Evolutionary conservation across 116 monocot genomes (phyloP).

Genomic region (Phalaenopsis hybrid): DNA sequence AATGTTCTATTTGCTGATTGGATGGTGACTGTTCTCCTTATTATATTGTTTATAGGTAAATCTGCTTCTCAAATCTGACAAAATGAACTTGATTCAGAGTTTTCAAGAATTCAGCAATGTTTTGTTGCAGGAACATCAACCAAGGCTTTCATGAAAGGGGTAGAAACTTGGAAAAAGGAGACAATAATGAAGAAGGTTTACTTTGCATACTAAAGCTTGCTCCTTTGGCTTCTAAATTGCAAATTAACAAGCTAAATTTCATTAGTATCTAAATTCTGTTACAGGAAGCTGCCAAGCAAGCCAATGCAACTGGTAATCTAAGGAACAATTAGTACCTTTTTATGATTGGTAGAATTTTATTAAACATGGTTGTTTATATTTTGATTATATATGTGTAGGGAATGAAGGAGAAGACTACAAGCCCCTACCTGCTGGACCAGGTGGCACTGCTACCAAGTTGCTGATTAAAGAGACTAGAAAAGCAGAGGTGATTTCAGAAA

Average conservation of each 20-base stretch:
- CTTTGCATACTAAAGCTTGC: background rate
- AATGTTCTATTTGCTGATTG: constrained; percentile 89
- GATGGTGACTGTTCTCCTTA: constrained; percentile 84
- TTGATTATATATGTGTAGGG: constrained; percentile 12
- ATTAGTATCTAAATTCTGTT: constrained; percentile 7
- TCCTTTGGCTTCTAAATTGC: background rate
- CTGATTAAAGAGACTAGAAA: constrained; percentile 13
- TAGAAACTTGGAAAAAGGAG: constrained; percentile 93
- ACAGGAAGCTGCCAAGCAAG: constrained; percentile 53
- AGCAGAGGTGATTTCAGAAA: constrained; percentile 25
- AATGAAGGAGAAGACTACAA: constrained; percentile 45
- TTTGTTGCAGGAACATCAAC: constrained; percentile 59
- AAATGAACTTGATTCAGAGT: background rate
- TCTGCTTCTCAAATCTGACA: background rate
- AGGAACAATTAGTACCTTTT: background rate
- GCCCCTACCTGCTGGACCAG: constrained; percentile 40
- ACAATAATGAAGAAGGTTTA: constrained; percentile 65
- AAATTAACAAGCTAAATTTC: constrained; percentile 3
- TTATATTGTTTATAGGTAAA: constrained; percentile 70
- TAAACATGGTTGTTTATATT: background rate
- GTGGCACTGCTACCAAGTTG: constrained; percentile 16
- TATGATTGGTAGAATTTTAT: background rate
- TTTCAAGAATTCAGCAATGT: background rate
- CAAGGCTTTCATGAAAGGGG: constrained; percentile 75
- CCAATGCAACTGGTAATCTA: constrained; percentile 33